phyloP scores from a whole-genome alignment of 495 filamentous ascomycete species.

The Penicillium waksmanii region DNA sequence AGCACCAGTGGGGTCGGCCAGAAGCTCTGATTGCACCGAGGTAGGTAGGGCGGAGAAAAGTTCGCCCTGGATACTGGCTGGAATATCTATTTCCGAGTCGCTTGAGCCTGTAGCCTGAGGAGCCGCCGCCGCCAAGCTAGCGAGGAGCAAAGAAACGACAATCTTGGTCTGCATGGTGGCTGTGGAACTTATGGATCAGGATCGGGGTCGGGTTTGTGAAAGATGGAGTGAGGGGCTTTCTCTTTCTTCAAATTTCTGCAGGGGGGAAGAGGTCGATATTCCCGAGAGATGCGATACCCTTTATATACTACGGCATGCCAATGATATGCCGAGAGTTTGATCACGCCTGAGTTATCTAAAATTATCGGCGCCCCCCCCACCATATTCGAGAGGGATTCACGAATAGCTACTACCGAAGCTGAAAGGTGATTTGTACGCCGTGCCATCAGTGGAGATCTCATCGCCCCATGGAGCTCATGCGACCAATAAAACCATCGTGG shows the following conservation, averaged over 20 bases:
- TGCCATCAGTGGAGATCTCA: neutral
- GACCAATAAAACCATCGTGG: neutral
- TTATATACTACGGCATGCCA: neutral
- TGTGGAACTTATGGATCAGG: neutral
- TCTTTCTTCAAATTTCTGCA: neutral
- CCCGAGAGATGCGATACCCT: neutral
- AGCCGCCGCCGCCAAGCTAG: constrained; percentile 18
- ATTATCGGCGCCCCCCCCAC: neutral
- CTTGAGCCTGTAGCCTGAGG: constrained; percentile 15
- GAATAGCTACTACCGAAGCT: neutral
- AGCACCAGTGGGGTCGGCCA: constrained; percentile 15
- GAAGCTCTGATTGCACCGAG: constrained; percentile 24
- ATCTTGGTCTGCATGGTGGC: constrained; percentile 25
- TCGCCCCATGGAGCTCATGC: neutral
- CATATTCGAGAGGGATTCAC: neutral
- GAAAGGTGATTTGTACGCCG: neutral
- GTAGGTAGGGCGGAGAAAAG: constrained; percentile 11
- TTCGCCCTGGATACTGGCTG: constrained; percentile 9
- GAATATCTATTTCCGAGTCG: neutral
- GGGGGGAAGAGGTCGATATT: neutral
- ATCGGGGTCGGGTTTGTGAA: neutral
- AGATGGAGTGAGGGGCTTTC: neutral
- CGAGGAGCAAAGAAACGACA: constrained; percentile 19
- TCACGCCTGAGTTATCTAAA: neutral
- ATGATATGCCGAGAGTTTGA: neutral